Base-by-base conservation (phyloP, 2,329 filamentous ascomycete species). In the Gliomastix tumulicola region DNA sequence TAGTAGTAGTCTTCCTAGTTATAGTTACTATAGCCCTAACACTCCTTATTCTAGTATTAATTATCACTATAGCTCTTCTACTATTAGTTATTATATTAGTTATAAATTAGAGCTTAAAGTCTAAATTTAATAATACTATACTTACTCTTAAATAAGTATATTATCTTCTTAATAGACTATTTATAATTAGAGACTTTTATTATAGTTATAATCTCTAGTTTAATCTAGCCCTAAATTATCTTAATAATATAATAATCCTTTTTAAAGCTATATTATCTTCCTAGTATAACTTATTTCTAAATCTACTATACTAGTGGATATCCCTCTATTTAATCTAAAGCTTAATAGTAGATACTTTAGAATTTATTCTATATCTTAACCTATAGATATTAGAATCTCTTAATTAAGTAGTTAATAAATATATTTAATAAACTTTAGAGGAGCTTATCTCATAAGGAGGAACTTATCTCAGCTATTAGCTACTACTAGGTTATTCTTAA, bases 151-250 rank as follows among this genome's bases (percentile, higher is more conserved):
- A 11, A 32, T 6, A 17, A 32, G 13, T 17, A 32, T 12, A 11
- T 10, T 18, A 12, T n/a, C 13, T 32, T 17, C 12, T n/a, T 6
- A 17, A 18, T 33, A 32, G 13, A 21, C 13, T 19, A 37, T 18
- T 37, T 34, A 21, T 25, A 35, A 25, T 34, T 11, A 17, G 18
- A 38, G 16, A 38, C 22, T 28, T 7, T 34, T 27, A 7, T 32
- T 17, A 32, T 16, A 4, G 17, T 32, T 6, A 28, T 23, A 21
- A 38, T 38, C 28, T 16, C 16, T 22, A 33, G 19, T 16, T 23
- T 30, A 33, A 34, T 8, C 20, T 30, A 35, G 23, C 25, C 28
- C 31, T n/a, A 21, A 17, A 25, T 36, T 9, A 17, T 21, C 30
- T 28, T 18, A 7, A 36, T 18, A 21, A 17, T 20, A 6, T 39